phyloP scores from a whole-genome alignment of 345 rosid species.

The Aquilaria yunnanensis region DNA sequence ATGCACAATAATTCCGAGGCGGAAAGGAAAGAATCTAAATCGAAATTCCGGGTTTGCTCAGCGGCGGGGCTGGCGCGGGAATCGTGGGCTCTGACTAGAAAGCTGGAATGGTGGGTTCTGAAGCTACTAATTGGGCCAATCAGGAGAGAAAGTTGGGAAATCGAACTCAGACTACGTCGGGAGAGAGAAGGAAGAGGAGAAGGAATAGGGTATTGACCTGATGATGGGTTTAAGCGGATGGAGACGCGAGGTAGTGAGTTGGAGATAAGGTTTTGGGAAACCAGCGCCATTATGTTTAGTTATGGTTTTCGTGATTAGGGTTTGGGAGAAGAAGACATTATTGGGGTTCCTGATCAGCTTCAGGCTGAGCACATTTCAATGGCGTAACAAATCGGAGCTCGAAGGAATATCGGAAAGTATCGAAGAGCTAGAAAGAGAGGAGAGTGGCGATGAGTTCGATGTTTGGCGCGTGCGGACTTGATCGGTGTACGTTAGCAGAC shows the following conservation, averaged over 20 bases:
- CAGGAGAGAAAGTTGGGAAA: conserved; percentile 8
- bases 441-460: no score
- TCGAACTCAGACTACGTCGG: conserved; percentile 6
- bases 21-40: conserved; percentile 41
- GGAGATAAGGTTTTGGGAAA: conserved; percentile 37
- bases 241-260: conserved; percentile 26
- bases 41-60: conserved; percentile 14
- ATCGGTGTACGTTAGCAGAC: no score
- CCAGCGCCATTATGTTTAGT: conserved; percentile 16
- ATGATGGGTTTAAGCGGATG: conserved; percentile 17
- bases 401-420: no score
- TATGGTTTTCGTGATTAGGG: no score
- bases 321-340: no score
- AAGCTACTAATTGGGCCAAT: conserved; percentile 11
- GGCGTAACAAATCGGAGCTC: no score
- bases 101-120: conserved; percentile 14
- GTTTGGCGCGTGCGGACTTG: no score
- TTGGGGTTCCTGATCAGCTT: no score
- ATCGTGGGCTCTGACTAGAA: conserved; percentile 24
- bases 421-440: no score
- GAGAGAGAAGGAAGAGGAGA: conserved; percentile 15
- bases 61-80: conserved; percentile 14
- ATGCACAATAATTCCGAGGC: conserved; percentile 52
- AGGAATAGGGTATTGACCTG: conserved; percentile 16
- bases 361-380: no score